Evolutionary conservation across 2,329 filamentous ascomycete genomes (phyloP), one percentile per base, ranked within the genome.

Genomic region (Epichloe sibirici): DNA sequence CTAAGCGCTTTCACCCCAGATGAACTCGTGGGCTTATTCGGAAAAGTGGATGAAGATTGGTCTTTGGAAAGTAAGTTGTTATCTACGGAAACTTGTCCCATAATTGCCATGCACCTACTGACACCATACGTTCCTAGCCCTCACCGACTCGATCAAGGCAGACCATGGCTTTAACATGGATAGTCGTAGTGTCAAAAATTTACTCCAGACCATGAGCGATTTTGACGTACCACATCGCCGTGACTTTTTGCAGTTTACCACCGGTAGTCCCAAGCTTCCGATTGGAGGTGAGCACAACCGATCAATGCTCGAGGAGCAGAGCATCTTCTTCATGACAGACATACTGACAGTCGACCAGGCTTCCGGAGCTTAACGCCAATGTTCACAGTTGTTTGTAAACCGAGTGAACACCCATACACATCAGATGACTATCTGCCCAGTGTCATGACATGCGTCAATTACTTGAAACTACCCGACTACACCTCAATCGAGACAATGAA

Each of bases 401-500:
- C 91, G n/a, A 95, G 88, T 68, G 93, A 98, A 65, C 83, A 89
- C 15, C 93, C 93, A 2, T 93, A 90, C 67, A 86, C 85, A 3
- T 91, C 91, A 4, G 93, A 98, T 64, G 93, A 98, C 71, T 98
- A 97, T 63, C 78, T 98, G n/a, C 93, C 94, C 12, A 97, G 90
- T 66, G 94, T 98, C 67, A 98, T 98, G 94, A 98, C 94, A 11
- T 98, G 94, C 67, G 93, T 95, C 70, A 98, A 98, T 69, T 98
- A 98, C 67, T 81, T 98, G 62, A 98, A 98, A 71, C 78, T 98
- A 64, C 93, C 93, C 21, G 89, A 98, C 69, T 98, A 98, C 70
- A 91, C 83, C 59, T 82, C 74, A 59, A 72, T 95, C 56, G 80
- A 88, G 2, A 77, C 85, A 49, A 82, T 98, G 70, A 84, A 79